A percentile compares a stretch with the other conserved stretches of the same genome.
Evolutionary conservation across 805 yeast genomes (phyloP).

Genomic region (Helenozyma rhizophorensis): DNA sequence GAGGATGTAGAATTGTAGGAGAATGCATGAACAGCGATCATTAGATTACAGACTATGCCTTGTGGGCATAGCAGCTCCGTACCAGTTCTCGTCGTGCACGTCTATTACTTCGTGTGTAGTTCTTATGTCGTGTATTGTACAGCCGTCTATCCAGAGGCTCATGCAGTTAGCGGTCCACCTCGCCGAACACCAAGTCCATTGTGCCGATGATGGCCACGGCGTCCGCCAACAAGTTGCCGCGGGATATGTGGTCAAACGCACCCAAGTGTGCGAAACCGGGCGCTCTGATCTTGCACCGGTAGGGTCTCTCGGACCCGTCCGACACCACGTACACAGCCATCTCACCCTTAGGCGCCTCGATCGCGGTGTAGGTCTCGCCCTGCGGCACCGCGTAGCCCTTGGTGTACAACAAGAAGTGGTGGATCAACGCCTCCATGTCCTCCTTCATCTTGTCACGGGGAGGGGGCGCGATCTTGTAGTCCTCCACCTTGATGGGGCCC

Average conservation of each 20-base stretch:
- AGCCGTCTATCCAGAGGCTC: too few relatives aligned
- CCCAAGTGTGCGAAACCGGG: constrained; percentile 90
- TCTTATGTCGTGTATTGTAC: too few relatives aligned
- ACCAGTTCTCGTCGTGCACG: too few relatives aligned
- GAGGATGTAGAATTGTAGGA: too few relatives aligned
- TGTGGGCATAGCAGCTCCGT: too few relatives aligned
- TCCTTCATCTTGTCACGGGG: constrained; percentile 80
- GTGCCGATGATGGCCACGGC: constrained; percentile 93
- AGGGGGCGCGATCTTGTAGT: constrained; percentile 80
- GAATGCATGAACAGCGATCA: too few relatives aligned
- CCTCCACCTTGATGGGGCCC: constrained; percentile 89
- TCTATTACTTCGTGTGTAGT: too few relatives aligned
- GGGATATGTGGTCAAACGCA: constrained; percentile 80
- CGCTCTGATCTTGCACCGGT: constrained; percentile 90
- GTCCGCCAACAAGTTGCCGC: constrained; percentile 86
- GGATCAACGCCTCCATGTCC: constrained; percentile 90
- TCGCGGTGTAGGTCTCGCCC: constrained; percentile 88
- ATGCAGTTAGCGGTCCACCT: constrained; percentile 85
- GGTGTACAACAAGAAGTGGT: constrained; percentile 82
- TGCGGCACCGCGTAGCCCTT: constrained; percentile 87
- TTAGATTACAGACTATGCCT: too few relatives aligned
- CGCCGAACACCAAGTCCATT: constrained; percentile 93
- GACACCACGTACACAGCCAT: constrained; percentile 88
- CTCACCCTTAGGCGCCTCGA: constrained; percentile 94
- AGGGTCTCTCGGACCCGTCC: constrained; percentile 87